Evolutionary conservation across 371 early-diverging fungal species (phyloP).

Genomic region (Nematocida sp.): DNA sequence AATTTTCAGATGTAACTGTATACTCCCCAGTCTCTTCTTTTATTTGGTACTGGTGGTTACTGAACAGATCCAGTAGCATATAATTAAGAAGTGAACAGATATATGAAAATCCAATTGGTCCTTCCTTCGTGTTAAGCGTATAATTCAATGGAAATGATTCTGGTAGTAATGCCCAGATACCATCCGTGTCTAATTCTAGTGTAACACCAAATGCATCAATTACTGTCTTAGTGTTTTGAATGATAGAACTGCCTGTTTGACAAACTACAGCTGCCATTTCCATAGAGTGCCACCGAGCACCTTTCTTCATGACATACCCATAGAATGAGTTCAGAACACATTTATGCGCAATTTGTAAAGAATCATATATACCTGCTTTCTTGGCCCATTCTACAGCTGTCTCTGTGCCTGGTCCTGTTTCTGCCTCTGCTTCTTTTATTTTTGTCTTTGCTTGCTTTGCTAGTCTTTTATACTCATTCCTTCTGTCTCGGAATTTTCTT

Average conservation of each 20-base stretch:
- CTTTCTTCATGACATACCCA: conserved; percentile 98
- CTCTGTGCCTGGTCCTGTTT: conserved; percentile 63
- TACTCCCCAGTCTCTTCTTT: conserved; percentile 72
- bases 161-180: conserved; percentile 97
- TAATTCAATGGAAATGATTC: conserved; percentile 78
- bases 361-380: conserved; percentile 83
- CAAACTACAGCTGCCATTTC: conserved; percentile 99
- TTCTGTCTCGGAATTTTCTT: conserved; percentile 88
- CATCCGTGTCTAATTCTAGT: conserved; percentile 96
- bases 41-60: conserved; percentile 90
- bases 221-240: conserved; percentile 85
- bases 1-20: conserved; percentile 78
- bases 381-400: conserved; percentile 80
- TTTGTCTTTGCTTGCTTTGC: conserved; percentile 83
- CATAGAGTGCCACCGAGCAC: conserved; percentile 96
- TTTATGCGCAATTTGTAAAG: conserved; percentile 96
- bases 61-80: conserved; percentile 87
- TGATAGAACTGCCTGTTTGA: conserved; percentile 88
- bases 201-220: conserved; percentile 91
- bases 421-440: conserved; percentile 74
- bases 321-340: conserved; percentile 93
- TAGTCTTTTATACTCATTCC: conserved; percentile 91
- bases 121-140: conserved; percentile 78
- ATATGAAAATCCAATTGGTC: conserved; percentile 74
- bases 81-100: conserved; percentile 95